Evolutionary conservation across 2,329 filamentous ascomycete genomes (phyloP).

Genomic region (Colletotrichum somersetense): DNA sequence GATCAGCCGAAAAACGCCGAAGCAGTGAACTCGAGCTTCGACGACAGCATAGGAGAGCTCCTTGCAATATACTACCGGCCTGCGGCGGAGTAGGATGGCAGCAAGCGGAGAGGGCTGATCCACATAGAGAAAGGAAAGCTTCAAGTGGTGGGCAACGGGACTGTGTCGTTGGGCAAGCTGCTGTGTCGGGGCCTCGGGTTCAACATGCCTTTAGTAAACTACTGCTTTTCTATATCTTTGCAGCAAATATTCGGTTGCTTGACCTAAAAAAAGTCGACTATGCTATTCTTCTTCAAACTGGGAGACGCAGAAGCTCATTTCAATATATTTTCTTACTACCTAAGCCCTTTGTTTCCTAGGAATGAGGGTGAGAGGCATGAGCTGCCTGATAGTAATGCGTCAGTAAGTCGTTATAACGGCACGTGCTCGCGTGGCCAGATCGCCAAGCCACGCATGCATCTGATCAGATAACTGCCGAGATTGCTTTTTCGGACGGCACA

Average conservation of each 20-base stretch:
- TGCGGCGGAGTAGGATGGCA: neutral
- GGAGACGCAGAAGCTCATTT: no score
- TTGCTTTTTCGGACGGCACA: neutral
- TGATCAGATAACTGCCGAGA: neutral
- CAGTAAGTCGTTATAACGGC: no score
- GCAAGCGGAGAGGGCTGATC: neutral
- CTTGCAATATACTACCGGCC: neutral
- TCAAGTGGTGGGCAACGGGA: neutral
- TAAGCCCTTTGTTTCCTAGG: no score
- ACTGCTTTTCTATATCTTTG: neutral
- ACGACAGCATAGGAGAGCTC: neutral
- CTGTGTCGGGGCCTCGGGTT: neutral
- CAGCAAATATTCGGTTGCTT: no score
- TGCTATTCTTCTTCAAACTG: no score
- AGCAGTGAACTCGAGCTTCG: neutral
- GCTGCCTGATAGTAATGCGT: no score
- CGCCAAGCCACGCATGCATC: no score
- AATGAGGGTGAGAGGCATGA: no score
- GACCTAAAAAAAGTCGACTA: neutral
- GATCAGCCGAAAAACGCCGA: no score
- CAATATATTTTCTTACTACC: no score
- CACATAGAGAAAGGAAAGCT: constrained; percentile 1
- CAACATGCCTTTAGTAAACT: neutral
- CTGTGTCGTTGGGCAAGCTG: constrained; percentile 13
- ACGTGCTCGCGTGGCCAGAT: no score